These are phyloP conservation scores for Arthrinium phaeospermum DNA, from an alignment of 2,329 filamentous ascomycete species.

Conservation along the genomic window DNA sequence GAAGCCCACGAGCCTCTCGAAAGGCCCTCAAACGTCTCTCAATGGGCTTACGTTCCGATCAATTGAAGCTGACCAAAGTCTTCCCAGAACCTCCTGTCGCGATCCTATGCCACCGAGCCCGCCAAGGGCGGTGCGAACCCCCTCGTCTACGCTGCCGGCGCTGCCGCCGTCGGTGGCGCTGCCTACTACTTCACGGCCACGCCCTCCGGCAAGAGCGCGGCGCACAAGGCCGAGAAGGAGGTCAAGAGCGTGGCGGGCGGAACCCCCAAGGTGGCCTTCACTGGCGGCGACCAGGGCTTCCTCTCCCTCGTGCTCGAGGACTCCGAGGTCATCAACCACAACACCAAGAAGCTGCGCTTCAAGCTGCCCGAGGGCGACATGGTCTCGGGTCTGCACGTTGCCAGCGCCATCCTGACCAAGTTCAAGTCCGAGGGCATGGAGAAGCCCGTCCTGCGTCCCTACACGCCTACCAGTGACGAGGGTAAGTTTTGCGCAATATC, in stretches of 20 bases:
- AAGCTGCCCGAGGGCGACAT: conserved; percentile 82
- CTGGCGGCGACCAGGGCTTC: conserved; percentile 89
- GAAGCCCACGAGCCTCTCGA: conserved; percentile 32
- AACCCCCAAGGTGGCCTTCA: conserved; percentile 62
- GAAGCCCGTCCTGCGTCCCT: conserved; percentile 89
- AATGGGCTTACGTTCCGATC: conserved; percentile 23
- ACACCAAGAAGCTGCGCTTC: conserved; percentile 93
- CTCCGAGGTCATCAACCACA: conserved; percentile 84
- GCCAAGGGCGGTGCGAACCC: conserved; percentile 62
- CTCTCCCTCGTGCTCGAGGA: conserved; percentile 79
- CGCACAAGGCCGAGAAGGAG: conserved; percentile 63
- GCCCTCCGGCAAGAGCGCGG: conserved; percentile 50
- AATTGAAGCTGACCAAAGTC: conserved; percentile 27
- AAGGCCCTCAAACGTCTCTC: conserved; percentile 18
- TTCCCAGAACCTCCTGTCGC: conserved; percentile 34
- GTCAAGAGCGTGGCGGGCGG: conserved; percentile 51
- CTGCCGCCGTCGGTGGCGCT: conserved; percentile 61
- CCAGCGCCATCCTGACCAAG: conserved; percentile 91
- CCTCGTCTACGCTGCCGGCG: conserved; percentile 65
- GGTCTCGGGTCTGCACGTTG: conserved; percentile 80
- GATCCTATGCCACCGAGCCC: conserved; percentile 71
- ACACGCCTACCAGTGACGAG: conserved; percentile 91
- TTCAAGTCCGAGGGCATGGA: conserved; percentile 82
- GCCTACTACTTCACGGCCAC: conserved; percentile 62
- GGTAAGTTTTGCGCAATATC: conserved; percentile 51